Conservation (phyloP, 805 yeast genomes). For the Wickerhamomyces kurtzmanii region DNA sequence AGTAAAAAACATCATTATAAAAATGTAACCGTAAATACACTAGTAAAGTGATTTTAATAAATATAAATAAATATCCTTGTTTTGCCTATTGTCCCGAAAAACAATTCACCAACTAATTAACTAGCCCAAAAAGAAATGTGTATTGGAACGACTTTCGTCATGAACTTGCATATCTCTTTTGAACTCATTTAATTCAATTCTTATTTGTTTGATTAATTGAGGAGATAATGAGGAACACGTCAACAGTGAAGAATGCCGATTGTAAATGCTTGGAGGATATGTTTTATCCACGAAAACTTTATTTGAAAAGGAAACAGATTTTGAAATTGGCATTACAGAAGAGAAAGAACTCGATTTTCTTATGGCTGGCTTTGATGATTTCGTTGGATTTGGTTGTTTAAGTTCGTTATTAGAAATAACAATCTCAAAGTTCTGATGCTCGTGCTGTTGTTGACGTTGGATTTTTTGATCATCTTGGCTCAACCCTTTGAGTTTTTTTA, state of each 20-base stretch:
- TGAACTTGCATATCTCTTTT: conserved; percentile 68
- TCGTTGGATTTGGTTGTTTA: conserved; percentile 6
- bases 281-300: conserved; percentile 41
- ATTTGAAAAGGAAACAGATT: conserved; percentile 34
- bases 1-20: too few species aligned
- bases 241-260: conserved; percentile 39
- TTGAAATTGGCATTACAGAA: conserved; percentile 11
- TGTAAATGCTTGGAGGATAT: conserved; percentile 38
- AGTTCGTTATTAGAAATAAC: conserved; percentile 5
- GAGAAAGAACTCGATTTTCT: conserved; percentile 9
- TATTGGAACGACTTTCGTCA: conserved; percentile 44
- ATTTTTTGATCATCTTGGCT: conserved; percentile 17
- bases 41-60: conserved; percentile 1
- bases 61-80: neutral
- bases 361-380: conserved; percentile 5
- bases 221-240: conserved; percentile 35
- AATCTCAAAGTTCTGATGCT: conserved; percentile 4
- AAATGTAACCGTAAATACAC: too few species aligned
- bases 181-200: conserved; percentile 54
- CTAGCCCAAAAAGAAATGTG: conserved; percentile 50
- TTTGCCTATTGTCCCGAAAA: neutral
- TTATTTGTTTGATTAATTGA: conserved; percentile 40
- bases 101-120: neutral
- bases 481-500: too few species aligned
- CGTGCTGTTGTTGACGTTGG: conserved; percentile 18